Percentiles rank a stretch among this genome's conserved stretches.
Evolutionary conservation across 495 filamentous ascomycete species (phyloP).

Genomic region (Margaritispora aquatica): DNA sequence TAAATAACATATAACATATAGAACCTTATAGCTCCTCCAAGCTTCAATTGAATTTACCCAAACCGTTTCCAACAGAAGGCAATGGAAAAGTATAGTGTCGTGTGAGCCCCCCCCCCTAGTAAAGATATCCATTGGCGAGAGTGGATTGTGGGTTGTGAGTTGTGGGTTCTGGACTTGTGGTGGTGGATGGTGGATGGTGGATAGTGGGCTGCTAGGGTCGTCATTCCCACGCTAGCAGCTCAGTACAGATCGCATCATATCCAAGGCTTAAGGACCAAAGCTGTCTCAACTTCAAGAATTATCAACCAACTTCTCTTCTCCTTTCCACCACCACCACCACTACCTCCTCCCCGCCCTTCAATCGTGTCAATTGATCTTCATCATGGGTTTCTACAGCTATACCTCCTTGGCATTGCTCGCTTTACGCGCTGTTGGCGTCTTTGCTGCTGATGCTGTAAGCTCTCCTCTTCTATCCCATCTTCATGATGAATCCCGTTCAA

Average conservation of each 20-base stretch:
- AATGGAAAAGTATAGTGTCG: too few relatives aligned
- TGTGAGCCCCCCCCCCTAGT: too few relatives aligned
- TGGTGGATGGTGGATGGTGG: too few relatives aligned
- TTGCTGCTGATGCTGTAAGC: constrained; percentile 54
- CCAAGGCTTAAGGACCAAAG: too few relatives aligned
- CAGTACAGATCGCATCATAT: constrained; percentile 1
- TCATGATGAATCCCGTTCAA: too few relatives aligned
- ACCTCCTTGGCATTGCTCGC: constrained; percentile 65
- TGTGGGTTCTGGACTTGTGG: too few relatives aligned
- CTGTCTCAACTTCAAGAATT: too few relatives aligned
- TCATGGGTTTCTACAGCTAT: constrained; percentile 72
- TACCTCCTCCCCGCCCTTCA: background rate
- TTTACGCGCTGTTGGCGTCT: constrained; percentile 58
- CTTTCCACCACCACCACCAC: background rate
- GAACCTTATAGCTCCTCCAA: too few relatives aligned
- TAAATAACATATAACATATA: too few relatives aligned
- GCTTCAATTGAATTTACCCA: too few relatives aligned
- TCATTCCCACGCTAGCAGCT: background rate
- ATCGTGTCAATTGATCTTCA: constrained; percentile 28
- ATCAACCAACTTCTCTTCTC: background rate
- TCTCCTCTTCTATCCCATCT: constrained; percentile 20
- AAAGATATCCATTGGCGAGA: background rate
- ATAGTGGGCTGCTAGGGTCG: background rate
- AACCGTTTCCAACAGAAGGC: background rate
- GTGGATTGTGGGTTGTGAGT: too few relatives aligned